Evolutionary conservation across 768 basidiomycete species (phyloP), one percentile per base, ranked within the genome.

Genomic region (Chalciporus pseudorubinellus): DNA sequence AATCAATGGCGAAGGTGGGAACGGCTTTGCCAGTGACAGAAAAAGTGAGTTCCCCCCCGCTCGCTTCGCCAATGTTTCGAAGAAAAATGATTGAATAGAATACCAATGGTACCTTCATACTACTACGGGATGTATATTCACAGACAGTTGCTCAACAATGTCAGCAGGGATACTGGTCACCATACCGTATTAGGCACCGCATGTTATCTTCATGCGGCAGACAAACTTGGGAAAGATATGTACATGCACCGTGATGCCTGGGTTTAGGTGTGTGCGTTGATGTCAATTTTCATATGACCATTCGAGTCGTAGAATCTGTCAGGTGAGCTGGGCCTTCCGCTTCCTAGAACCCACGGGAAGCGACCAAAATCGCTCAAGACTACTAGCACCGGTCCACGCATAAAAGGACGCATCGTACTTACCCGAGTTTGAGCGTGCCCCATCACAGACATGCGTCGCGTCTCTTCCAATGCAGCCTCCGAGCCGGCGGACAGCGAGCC

Each of bases 1-100:
- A 70, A 31, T 68, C 68, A 6, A 19, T 70, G 43, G 43, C 67
- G 1, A 56, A 55, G 34, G 59, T 61, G 4, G 64, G 67, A 22
- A 40, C 20, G 39, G 50, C 60, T 1, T 39, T 66, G 3, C 55
- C 62, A 20, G 59, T 70, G 19, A 59, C 66, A 0, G 66, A 62
- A n/a, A 66, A 68, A 59, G 63, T 39, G 43, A 48, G 18, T 53
- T 62, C 4, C 54, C 39, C 24, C 46, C 60, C 10, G 49, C 57
- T 34, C 66, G 68, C 24, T 67, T 67, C 46, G 45, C 46, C 12
- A 53, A 33, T 26, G 41, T 43, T 28, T 70, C 66, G 8, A 70
- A 69, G 56, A 67, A 68, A 53, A 44, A 38, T 31, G 65, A 67
- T 40, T 66, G 56, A 64, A 39, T n/a, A 11, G 39, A 58, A 24